Conservation (phyloP, 2,329 filamentous ascomycete species). For the Trichoderma harzianum region DNA sequence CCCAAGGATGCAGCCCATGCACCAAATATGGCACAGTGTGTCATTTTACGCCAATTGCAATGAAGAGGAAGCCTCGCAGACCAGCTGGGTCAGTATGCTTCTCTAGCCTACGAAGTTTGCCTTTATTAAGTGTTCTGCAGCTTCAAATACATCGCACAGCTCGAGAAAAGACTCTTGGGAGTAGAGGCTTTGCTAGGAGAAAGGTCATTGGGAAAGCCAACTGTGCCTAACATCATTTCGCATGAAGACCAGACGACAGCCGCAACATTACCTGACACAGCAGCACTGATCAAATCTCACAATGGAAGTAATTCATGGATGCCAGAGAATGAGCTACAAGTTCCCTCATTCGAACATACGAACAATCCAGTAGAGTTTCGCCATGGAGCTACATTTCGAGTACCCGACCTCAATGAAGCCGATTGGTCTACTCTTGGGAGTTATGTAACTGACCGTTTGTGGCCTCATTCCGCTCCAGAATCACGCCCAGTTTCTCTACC, state of each 20-base stretch:
- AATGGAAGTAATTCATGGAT: background rate
- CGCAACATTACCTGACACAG: background rate
- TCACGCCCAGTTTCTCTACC: background rate
- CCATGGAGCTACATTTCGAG: background rate
- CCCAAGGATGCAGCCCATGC: background rate
- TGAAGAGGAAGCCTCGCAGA: slow-evolving; percentile 6
- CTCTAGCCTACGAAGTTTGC: background rate
- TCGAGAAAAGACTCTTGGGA: background rate
- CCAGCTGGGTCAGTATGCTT: slow-evolving; percentile 3
- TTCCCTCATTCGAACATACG: background rate
- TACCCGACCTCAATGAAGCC: background rate
- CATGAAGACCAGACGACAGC: background rate
- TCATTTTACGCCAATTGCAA: slow-evolving; percentile 9
- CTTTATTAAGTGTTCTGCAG: background rate
- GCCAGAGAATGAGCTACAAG: background rate
- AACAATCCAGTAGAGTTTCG: background rate
- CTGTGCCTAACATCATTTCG: background rate
- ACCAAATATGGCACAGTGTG: slow-evolving; percentile 9
- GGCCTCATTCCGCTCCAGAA: background rate
- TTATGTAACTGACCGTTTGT: background rate
- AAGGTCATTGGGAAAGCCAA: background rate
- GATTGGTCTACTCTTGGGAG: background rate
- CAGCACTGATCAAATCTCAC: background rate
- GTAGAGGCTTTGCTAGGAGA: slow-evolving; percentile 3
- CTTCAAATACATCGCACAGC: slow-evolving; percentile 10